phyloP scores from a whole-genome alignment of 1,139 yeast genomes.

The Suhomyces kunorum region DNA sequence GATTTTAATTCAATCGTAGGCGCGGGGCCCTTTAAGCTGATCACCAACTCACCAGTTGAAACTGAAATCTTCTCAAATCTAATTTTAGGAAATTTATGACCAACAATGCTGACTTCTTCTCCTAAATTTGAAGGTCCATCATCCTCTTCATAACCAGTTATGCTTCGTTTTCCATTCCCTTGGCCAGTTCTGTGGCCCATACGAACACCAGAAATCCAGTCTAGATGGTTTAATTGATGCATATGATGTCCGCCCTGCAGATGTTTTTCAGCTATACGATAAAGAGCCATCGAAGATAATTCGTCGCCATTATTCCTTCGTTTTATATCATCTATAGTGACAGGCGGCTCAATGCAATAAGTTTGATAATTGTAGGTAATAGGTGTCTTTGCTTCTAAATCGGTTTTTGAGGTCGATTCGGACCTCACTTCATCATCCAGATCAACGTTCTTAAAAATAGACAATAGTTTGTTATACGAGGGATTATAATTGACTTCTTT shows the following conservation, averaged over 20 bases:
- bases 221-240: slow-evolving; percentile 63
- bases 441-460: slow-evolving; percentile 21
- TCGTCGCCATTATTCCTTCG: slow-evolving; percentile 38
- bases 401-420: neutral
- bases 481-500: slow-evolving; percentile 59
- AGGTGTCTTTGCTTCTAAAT: slow-evolving; percentile 7
- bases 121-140: slow-evolving; percentile 72
- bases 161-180: slow-evolving; percentile 21
- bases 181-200: slow-evolving; percentile 59
- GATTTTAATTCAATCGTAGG: slow-evolving; percentile 19
- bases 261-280: slow-evolving; percentile 36
- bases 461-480: slow-evolving; percentile 32
- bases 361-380: slow-evolving; percentile 31
- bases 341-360: slow-evolving; percentile 43
- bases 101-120: slow-evolving; percentile 87
- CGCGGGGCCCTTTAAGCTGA: slow-evolving; percentile 83
- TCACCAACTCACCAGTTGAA: slow-evolving; percentile 74
- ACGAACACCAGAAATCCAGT: slow-evolving; percentile 93
- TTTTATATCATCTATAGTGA: slow-evolving; percentile 36
- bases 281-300: slow-evolving; percentile 38
- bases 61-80: slow-evolving; percentile 86
- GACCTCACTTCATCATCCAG: slow-evolving; percentile 22
- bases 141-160: slow-evolving; percentile 29
- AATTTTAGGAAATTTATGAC: slow-evolving; percentile 86
- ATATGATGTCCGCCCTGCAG: slow-evolving; percentile 25